A percentile compares a stretch with the other conserved stretches of the same genome.
Conservation (phyloP, 176 grass and related monocot species). For the Bonia amplexicaulis region DNA sequence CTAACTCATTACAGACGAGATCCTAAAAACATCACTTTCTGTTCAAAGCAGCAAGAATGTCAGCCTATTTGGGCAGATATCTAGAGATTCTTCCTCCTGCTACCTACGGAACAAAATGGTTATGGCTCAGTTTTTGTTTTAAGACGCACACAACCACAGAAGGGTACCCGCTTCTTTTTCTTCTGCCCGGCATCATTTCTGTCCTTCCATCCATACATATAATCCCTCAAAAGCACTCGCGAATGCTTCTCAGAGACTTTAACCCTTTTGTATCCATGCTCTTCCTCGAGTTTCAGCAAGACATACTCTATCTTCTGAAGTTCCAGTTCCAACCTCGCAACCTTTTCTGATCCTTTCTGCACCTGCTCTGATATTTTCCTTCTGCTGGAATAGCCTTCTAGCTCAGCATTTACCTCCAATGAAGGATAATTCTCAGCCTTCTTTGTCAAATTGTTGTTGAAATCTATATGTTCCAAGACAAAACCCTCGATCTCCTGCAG, state of each 20-base stretch:
- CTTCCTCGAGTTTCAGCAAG: constrained; percentile 61
- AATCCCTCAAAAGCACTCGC: constrained; percentile 62
- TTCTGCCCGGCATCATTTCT: constrained; percentile 9
- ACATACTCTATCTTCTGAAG: constrained; percentile 71
- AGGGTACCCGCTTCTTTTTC: constrained; percentile 41
- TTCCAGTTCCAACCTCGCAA: constrained; percentile 58
- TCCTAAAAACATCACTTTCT: neutral
- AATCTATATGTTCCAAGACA: constrained; percentile 50
- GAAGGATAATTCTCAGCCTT: constrained; percentile 45
- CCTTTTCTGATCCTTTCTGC: constrained; percentile 48
- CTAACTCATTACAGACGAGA: constrained; percentile 4
- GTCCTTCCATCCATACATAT: constrained; percentile 53
- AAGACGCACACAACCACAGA: constrained; percentile 61
- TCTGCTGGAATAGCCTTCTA: constrained; percentile 47
- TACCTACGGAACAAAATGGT: constrained; percentile 7
- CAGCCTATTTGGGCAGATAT: constrained; percentile 9
- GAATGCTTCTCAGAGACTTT: constrained; percentile 43
- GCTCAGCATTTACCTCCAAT: constrained; percentile 21
- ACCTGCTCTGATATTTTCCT: constrained; percentile 51
- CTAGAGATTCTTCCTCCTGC: neutral
- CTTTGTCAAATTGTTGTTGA: constrained; percentile 44
- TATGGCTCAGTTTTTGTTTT: constrained; percentile 17
- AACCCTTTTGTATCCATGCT: constrained; percentile 34
- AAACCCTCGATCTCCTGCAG: constrained; percentile 45
- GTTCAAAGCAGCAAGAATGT: neutral